phyloP scores from a whole-genome alignment of 1,139 yeast genomes.

The Pneumocystis sp. region DNA sequence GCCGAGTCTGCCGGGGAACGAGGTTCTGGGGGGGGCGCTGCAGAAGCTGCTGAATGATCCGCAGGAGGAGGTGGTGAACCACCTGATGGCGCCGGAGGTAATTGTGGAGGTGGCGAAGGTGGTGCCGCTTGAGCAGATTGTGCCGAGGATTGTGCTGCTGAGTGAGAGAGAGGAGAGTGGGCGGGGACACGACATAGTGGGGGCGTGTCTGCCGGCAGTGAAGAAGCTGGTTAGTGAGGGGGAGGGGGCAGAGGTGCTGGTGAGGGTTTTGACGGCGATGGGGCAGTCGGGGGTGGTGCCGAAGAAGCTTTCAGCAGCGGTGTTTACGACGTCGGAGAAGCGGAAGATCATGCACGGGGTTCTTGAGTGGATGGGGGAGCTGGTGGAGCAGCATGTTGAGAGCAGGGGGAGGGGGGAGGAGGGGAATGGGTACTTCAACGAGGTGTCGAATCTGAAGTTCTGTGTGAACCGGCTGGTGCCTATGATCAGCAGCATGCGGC shows the following conservation, averaged over 20 bases:
- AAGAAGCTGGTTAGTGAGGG: conserved; percentile 8
- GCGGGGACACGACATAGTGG: conserved; percentile 7
- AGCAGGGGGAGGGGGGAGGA: conserved; percentile 4
- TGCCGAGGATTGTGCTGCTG: conserved; percentile 12
- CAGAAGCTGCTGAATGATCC: conserved; percentile 11
- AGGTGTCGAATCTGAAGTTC: conserved; percentile 5
- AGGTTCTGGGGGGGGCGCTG: conserved; percentile 7
- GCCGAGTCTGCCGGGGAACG: conserved; percentile 7
- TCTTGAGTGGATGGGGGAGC: conserved; percentile 11
- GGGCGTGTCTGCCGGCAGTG: conserved; percentile 10
- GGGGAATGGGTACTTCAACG: conserved; percentile 7
- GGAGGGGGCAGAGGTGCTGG: conserved; percentile 7
- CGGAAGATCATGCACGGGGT: conserved; percentile 14
- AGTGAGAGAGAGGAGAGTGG: conserved; percentile 10
- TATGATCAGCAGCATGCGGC: conserved; percentile 12
- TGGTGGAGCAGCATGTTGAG: conserved; percentile 7
- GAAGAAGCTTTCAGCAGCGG: background rate
- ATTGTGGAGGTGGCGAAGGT: conserved; percentile 8
- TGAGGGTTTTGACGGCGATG: conserved; percentile 2
- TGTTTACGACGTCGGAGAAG: conserved; percentile 12
- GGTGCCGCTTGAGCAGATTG: conserved; percentile 10
- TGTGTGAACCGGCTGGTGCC: conserved; percentile 11
- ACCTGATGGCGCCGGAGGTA: conserved; percentile 13
- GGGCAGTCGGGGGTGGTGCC: conserved; percentile 7
- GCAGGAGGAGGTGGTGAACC: conserved; percentile 11